Evolutionary conservation across 768 basidiomycete species (phyloP).

Genomic region (Suillus variegatus): DNA sequence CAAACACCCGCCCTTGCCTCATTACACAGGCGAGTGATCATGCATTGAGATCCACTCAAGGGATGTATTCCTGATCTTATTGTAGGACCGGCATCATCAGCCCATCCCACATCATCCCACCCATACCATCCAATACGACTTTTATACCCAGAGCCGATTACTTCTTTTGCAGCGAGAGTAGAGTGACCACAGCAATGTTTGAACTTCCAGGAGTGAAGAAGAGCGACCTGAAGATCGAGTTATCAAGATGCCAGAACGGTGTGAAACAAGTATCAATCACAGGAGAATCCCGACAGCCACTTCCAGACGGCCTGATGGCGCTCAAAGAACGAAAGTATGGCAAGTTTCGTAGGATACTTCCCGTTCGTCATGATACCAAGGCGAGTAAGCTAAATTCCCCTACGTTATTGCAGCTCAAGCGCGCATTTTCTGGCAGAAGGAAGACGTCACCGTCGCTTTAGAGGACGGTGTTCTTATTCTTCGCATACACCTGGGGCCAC

Average conservation of each 20-base stretch:
- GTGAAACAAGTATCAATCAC: slow-evolving; percentile 61
- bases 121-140: slow-evolving; percentile 16
- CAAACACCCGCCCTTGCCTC: slow-evolving; percentile 7
- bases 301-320: slow-evolving; percentile 43
- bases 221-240: slow-evolving; percentile 55
- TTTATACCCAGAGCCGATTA: slow-evolving; percentile 62
- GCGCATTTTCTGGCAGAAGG: slow-evolving; percentile 37
- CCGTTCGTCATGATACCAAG: slow-evolving; percentile 57
- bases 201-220: slow-evolving; percentile 71
- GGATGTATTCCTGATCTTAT: slow-evolving; percentile 10
- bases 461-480: slow-evolving; percentile 63
- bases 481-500: slow-evolving; percentile 51
- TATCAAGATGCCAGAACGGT: slow-evolving; percentile 65
- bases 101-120: slow-evolving; percentile 20
- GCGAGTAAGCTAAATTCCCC: slow-evolving; percentile 38
- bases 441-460: slow-evolving; percentile 56
- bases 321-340: slow-evolving; percentile 60
- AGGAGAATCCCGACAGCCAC: slow-evolving; percentile 45
- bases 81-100: slow-evolving; percentile 25
- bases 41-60: slow-evolving; percentile 11
- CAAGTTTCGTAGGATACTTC: slow-evolving; percentile 47
- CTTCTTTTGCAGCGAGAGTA: slow-evolving; percentile 52
- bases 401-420: slow-evolving; percentile 1
- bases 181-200: slow-evolving; percentile 57
- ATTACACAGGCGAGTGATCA: slow-evolving; percentile 12